Percentiles rank a stretch among this genome's conserved stretches.
Evolutionary conservation across 2,329 filamentous ascomycete genomes (phyloP).

Genomic region (Apiospora koreana): DNA sequence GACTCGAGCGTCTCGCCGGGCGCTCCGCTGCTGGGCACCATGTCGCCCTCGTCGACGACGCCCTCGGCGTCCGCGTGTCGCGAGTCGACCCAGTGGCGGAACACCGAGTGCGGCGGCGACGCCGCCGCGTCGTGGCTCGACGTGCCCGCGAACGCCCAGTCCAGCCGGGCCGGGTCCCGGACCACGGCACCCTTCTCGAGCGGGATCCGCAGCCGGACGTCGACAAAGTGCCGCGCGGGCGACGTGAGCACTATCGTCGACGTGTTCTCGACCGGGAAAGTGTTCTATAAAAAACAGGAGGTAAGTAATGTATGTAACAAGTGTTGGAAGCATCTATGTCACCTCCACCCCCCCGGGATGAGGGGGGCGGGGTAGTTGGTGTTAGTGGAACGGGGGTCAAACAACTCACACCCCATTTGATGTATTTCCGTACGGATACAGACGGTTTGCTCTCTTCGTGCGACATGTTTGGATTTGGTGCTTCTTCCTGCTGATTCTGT

Average conservation of each 20-base stretch:
- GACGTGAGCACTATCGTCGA: conserved; percentile 66
- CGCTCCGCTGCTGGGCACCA: conserved; percentile 44
- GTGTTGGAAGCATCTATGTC: no score
- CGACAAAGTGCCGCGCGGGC: conserved; percentile 57
- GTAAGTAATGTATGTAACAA: no score
- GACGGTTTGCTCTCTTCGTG: conserved; percentile 13
- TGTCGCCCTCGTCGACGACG: conserved; percentile 55
- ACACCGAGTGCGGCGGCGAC: conserved; percentile 40
- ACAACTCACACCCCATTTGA: conserved; percentile 47
- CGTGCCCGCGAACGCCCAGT: conserved; percentile 67
- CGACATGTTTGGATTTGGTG: neutral
- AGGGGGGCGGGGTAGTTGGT: neutral
- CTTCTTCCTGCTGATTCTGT: neutral
- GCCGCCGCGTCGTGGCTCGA: conserved; percentile 31
- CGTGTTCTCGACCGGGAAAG: conserved; percentile 57
- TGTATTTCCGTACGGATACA: conserved; percentile 60
- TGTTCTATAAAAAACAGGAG: conserved; percentile 32
- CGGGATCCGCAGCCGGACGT: conserved; percentile 55
- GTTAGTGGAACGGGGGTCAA: no score
- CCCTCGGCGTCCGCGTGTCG: conserved; percentile 41
- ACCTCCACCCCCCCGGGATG: no score
- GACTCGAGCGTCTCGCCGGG: conserved; percentile 47
- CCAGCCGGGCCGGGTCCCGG: conserved; percentile 36
- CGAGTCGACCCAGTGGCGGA: conserved; percentile 63
- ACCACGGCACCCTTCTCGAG: conserved; percentile 7